Percentiles rank a stretch among this genome's conserved stretches.
Evolutionary conservation across 768 basidiomycete genomes (phyloP).

Genomic region (Cubamyces lactineus): DNA sequence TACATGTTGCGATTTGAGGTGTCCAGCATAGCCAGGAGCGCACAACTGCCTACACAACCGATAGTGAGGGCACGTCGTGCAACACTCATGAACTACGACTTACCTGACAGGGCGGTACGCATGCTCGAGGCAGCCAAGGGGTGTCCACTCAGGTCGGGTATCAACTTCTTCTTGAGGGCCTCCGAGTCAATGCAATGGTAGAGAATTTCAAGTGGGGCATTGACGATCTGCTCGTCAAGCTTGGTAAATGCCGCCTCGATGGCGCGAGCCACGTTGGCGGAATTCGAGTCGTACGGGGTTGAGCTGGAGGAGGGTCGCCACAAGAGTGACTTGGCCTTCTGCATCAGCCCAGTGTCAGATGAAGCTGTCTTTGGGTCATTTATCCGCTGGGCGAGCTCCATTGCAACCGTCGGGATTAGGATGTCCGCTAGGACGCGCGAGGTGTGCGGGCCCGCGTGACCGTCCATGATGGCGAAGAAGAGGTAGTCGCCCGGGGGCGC

Average conservation of each 20-base stretch:
- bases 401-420: constrained; percentile 81
- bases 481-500: constrained; percentile 70
- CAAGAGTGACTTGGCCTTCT: constrained; percentile 44
- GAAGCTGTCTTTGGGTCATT: constrained; percentile 37
- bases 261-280: constrained; percentile 60
- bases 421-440: constrained; percentile 81
- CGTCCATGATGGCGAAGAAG: constrained; percentile 91
- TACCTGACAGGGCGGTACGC: constrained; percentile 82
- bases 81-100: not conserved
- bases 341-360: constrained; percentile 36
- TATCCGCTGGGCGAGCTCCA: constrained; percentile 67
- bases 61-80: not conserved
- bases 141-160: constrained; percentile 72
- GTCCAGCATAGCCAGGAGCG: constrained; percentile 86
- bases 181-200: constrained; percentile 57
- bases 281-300: constrained; percentile 47
- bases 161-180: constrained; percentile 47
- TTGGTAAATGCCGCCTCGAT: constrained; percentile 78
- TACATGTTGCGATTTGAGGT: constrained; percentile 82
- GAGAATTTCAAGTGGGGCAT: constrained; percentile 75
- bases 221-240: constrained; percentile 84
- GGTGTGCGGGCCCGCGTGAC: constrained; percentile 85
- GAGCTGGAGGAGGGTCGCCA: constrained; percentile 36
- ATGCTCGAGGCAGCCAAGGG: constrained; percentile 73
- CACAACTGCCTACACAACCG: constrained; percentile 75